These are phyloP conservation scores for Aspergillus ustus DNA, from an alignment of 2,329 filamentous ascomycete species.

Conservation along the genomic window DNA sequence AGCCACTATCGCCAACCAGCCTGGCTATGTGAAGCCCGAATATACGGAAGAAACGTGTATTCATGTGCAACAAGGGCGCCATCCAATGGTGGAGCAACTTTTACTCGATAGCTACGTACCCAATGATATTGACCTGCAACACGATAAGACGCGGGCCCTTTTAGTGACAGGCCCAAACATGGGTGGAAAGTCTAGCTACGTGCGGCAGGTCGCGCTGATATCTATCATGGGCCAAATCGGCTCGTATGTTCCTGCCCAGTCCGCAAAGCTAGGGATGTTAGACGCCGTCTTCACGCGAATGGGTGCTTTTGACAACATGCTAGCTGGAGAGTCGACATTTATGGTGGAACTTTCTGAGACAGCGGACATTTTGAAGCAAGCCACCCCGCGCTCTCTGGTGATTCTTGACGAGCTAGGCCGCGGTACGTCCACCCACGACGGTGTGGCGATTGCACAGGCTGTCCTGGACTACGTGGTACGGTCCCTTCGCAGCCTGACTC, in stretches of 20 bases:
- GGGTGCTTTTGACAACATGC: constrained; percentile 94
- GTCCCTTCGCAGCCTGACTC: constrained; percentile 74
- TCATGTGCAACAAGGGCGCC: constrained; percentile 74
- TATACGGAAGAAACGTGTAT: constrained; percentile 70
- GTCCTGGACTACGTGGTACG: constrained; percentile 84
- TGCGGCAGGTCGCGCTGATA: constrained; percentile 88
- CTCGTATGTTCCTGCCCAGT: constrained; percentile 84
- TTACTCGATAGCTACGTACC: constrained; percentile 87
- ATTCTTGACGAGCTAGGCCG: constrained; percentile 94
- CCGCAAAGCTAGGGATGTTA: constrained; percentile 75
- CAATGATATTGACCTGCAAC: constrained; percentile 77
- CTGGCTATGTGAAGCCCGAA: constrained; percentile 83
- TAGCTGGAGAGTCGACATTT: constrained; percentile 92
- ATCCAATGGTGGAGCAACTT: constrained; percentile 94
- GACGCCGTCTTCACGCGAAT: constrained; percentile 95
- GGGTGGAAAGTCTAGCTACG: constrained; percentile 98
- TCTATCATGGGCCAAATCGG: constrained; percentile 94
- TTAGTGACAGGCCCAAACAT: constrained; percentile 97
- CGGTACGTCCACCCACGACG: constrained; percentile 93
- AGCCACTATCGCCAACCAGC: constrained; percentile 79
- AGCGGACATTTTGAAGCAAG: constrained; percentile 84
- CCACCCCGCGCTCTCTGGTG: constrained; percentile 81
- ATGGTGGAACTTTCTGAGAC: constrained; percentile 98
- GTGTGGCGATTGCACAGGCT: constrained; percentile 91
- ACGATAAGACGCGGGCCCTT: constrained; percentile 70